phyloP scores from a whole-genome alignment of 225 moss, liverwort and hornwort species.

The Ulota crispa region DNA sequence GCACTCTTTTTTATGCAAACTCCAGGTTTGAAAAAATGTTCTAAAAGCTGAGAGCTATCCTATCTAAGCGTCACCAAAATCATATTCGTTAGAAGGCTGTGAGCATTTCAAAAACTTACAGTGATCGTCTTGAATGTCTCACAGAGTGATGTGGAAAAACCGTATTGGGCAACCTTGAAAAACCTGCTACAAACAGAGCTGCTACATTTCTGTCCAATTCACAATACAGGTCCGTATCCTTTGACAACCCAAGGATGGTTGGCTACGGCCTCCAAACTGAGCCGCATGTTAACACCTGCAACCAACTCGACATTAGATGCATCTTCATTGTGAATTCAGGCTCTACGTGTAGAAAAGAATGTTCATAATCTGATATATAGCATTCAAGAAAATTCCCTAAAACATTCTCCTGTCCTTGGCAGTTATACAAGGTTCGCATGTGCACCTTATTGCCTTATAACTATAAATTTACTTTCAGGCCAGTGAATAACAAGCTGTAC shows the following conservation, averaged over 20 bases:
- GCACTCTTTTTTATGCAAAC: slow-evolving; percentile 36
- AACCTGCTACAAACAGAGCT: slow-evolving; percentile 17
- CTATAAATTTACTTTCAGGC: background rate
- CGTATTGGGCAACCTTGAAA: background rate
- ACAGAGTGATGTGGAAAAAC: slow-evolving; percentile 3
- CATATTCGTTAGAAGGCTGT: background rate
- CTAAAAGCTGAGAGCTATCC: background rate
- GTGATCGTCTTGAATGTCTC: slow-evolving; percentile 20
- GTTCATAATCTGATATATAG: background rate
- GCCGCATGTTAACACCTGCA: slow-evolving; percentile 69
- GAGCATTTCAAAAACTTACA: slow-evolving; percentile 40
- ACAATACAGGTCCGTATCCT: slow-evolving; percentile 48
- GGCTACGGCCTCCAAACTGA: slow-evolving; percentile 64
- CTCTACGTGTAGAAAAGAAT: background rate
- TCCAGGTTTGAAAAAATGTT: slow-evolving; percentile 30
- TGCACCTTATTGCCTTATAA: slow-evolving; percentile 2
- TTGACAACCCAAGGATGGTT: slow-evolving; percentile 66
- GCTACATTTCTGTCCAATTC: slow-evolving; percentile 22
- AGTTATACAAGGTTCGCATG: background rate
- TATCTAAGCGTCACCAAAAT: background rate
- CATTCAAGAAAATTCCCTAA: background rate
- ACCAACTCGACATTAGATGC: slow-evolving; percentile 10
- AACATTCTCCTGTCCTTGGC: background rate
- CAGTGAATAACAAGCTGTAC: background rate
- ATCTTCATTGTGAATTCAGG: background rate